Evolutionary conservation across 805 yeast genomes (phyloP), one percentile per base, ranked within the genome.

Genomic region (Sungouiozyma ichnusensis): DNA sequence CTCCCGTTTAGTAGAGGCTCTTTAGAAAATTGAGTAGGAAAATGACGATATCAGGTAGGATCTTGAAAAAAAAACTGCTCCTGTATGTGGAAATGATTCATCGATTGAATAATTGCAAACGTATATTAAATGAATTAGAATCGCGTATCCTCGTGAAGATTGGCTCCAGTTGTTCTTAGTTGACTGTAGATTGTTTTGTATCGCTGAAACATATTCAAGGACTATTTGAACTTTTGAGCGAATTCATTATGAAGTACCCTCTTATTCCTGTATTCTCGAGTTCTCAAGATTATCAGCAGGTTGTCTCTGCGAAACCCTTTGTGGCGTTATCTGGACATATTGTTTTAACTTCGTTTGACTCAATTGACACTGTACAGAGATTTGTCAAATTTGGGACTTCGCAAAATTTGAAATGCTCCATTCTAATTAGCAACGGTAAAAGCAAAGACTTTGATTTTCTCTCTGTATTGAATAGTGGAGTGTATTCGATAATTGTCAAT

Each of bases 391-490:
- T 38, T 16, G 36, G 37, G 18, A 41, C 48, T 32, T 39, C 46
- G 9, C 41, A 43, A 15, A 13, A 32, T 1, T 50, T 54, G 33
- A 48, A 47, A 36, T 45, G 53, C 14, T 56, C 64, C 11, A 60
- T 62, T 20, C 46, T 58, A 32, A 16, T 58, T 37, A 48, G 50
- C 19, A 44, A 46, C 20, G 45, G 55, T 16, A 38, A 44, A 5
- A 59, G 66, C 20, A 39, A 43, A 31, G 58, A 64, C 20, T 66
- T 68, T 34, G 81, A 79, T 44, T 58, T 68, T 16, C 64, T 79
- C 33, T 72, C 66, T 7, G 55, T 81, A 33, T 67, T 84, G 44
- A 82, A 84, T 53, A 67, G 66, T 39, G 92, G 92, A 37, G 73
- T 79, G 13, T 24, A 24, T 11, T 54, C 62, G 19, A 65, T 68